These are phyloP conservation scores for Gracilaria caudata DNA, from an alignment of 23 red algal species.

Conservation along the genomic window DNA sequence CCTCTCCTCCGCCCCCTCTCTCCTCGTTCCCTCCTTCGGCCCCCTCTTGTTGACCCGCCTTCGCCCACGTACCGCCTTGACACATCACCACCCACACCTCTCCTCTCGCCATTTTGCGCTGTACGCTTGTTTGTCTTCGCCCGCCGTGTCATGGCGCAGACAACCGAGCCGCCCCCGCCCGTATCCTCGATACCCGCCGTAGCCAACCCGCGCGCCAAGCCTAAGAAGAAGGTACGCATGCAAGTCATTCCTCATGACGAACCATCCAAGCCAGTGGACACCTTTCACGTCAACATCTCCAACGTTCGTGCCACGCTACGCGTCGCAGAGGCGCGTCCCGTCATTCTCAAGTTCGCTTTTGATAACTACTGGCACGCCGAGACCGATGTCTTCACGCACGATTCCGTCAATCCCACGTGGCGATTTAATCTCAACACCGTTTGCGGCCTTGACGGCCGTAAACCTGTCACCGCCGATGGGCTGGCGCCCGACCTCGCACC, in stretches of 20 bases:
- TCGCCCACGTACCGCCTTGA: neutral
- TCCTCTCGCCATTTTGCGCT: no score
- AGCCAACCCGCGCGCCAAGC: conserved; percentile 2
- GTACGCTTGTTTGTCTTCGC: no score
- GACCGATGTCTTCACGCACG: conserved; percentile 33
- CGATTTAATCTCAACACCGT: conserved; percentile 33
- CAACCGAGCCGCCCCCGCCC: conserved; percentile 8
- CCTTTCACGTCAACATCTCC: conserved; percentile 57
- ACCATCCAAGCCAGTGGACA: conserved; percentile 44
- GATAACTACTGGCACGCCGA: conserved; percentile 68
- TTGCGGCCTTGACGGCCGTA: conserved; percentile 44
- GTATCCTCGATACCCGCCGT: neutral
- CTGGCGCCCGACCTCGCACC: neutral
- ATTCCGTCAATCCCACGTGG: conserved; percentile 34
- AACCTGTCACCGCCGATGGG: conserved; percentile 21
- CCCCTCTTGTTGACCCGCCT: neutral
- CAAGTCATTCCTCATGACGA: conserved; percentile 45
- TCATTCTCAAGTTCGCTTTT: conserved; percentile 60
- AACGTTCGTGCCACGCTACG: conserved; percentile 36
- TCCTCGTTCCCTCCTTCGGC: neutral
- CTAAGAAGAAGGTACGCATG: conserved; percentile 34
- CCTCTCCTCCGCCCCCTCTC: neutral
- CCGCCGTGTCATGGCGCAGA: neutral
- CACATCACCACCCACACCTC: no score
- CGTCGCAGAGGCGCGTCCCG: conserved; percentile 46